Base-by-base conservation (phyloP, 129 eudicot genomes). In the Deinandra increscens region DNA sequence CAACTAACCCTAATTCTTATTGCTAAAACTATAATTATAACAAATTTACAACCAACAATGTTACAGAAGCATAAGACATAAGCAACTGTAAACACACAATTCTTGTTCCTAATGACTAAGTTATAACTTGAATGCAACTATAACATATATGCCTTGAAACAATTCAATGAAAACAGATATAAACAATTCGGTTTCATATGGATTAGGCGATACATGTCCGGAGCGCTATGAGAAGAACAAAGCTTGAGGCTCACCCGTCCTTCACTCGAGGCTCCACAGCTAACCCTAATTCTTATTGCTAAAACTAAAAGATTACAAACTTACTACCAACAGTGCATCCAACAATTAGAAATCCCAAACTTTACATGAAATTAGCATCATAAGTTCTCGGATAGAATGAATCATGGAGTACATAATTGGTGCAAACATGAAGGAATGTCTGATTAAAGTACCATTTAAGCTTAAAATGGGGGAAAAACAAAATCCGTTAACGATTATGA, bases 191-290 rank as follows among this genome's bases (percentile, higher is more conserved):
- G 49, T 77, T 69, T 49, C 76, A 69, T 44, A 23, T 12, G 7
- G 5, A 6, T 13, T 1, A 69, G 71, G 81, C 81, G 39, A 48
- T 76, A 41, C 14, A 76, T 76, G 0, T 76, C n/a, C 18, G 81
- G 75, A 76, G 71, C 71, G 44, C 81, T 76, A 76, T 76, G 81
- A 76, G 81, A 76, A 76, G 81, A 76, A 76, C 65, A 5, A 68
- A 76, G 70, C 81, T 60, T 12, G 0, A 23, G 20, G 76, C 81
- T 69, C 71, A 76, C 11, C 66, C 71, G 76, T 69, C 59, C 81
- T 76, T 76, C 81, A 76, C 81, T 76, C 75, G 81, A 76, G 81
- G 75, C 75, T 76, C 81, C 80, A 76, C 9, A 55, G 43, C 38
- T 22, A 17, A 4, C 39, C 13, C 9, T 9, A 10, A 6, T 5